Evolutionary conservation across 1,284 basidiomycete genomes (phyloP), one percentile per base, ranked within the genome.

Genomic region (Coniferiporia sulphurascens): DNA sequence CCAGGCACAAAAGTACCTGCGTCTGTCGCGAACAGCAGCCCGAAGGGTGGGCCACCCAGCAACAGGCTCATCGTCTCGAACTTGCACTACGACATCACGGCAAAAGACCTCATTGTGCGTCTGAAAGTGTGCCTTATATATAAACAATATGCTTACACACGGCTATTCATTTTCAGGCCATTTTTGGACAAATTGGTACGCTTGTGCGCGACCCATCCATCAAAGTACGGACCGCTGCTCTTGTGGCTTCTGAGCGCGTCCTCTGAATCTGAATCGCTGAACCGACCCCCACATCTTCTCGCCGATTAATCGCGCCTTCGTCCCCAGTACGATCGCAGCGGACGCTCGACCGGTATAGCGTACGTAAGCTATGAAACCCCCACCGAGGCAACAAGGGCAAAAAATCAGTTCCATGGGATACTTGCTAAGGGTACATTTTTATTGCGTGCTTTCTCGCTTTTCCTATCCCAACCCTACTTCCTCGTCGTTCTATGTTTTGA

Each of bases 111-210:
- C 59, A 86, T 83, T 78, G 94, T 96, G 66, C 68, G 90, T 77
- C 48, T 52, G 52, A 41, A 27, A 27, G 27, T 27, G 5, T 5
- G 5, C 27, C 27, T 27, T 27, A 27, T 27, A 5, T 27, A 27
- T 27, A 27, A 27, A 5, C 5, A 27, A 27, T 27, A 27, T 27
- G 27, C 27, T 45, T 44, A 61, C 49, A 55, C 21, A 55, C 38
- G 35, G 48, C 58, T 67, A 49, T 61, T 60, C 59, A 53, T 7
- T 50, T 60, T 9, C 67, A 96, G 93, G 79, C 81, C 72, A 93
- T 98, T 67, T 98, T 98, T 79, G 87, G 89, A 65, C 86, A 92
- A 73, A 88, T 93, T 72, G 95, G 95, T 76, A 92, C 91, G 73
- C 86, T 98, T 71, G 83, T 90, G 70, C 86, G 90, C 74, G 91